These are phyloP conservation scores for Poa pratensis DNA, from an alignment of 176 grass and related monocot genomes.

Conservation along the genomic window DNA sequence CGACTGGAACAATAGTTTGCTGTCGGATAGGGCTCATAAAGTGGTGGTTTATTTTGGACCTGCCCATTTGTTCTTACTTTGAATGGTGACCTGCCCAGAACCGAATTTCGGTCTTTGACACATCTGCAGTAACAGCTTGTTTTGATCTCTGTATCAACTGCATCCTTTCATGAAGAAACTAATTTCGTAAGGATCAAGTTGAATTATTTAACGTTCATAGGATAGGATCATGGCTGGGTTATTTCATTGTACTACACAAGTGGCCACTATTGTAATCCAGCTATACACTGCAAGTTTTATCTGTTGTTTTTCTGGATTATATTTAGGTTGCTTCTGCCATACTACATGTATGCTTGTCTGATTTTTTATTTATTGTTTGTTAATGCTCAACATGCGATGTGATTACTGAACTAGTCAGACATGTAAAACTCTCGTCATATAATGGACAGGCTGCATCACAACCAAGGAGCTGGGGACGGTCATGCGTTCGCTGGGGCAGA, in stretches of 20 bases:
- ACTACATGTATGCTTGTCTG: background rate
- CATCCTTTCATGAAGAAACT: background rate
- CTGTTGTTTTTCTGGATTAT: background rate
- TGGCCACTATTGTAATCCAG: background rate
- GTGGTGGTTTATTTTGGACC: too few relatives aligned
- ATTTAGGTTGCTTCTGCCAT: background rate
- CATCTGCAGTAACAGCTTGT: background rate
- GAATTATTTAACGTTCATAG: background rate
- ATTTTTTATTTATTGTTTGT: background rate
- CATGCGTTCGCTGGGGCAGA: constrained; percentile 91
- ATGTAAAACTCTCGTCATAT: background rate
- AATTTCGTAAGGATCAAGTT: background rate
- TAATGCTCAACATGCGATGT: background rate
- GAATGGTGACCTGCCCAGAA: background rate
- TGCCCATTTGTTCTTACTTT: background rate
- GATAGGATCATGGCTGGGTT: background rate
- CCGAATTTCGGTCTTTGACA: background rate
- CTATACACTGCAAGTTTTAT: background rate
- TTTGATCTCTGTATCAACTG: background rate
- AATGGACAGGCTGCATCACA: constrained; percentile 81
- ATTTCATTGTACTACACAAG: background rate
- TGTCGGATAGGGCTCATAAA: background rate
- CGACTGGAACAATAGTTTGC: background rate
- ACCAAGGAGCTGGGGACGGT: constrained; percentile 96
- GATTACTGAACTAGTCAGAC: background rate